Conservation (phyloP, 2,329 filamentous ascomycete genomes). For the Cladobotryum mycophilum region DNA sequence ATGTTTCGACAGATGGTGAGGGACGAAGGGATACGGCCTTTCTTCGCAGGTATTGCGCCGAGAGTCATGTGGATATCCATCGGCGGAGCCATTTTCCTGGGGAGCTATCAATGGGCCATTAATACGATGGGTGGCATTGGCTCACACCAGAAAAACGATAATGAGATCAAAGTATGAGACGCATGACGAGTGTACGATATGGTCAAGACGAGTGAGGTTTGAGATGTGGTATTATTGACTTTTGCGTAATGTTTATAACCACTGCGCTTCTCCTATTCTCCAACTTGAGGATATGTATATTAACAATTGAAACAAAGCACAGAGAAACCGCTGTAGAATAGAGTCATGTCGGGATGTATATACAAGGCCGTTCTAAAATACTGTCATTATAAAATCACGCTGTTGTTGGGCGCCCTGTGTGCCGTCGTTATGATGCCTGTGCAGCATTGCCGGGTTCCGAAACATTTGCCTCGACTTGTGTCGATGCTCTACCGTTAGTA, state of each 20-base stretch:
- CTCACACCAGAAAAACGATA: constrained; percentile 1
- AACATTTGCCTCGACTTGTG: neutral
- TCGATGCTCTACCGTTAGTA: neutral
- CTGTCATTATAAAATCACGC: constrained; percentile 1
- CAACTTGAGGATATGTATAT: constrained; percentile 5
- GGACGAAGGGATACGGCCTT: constrained; percentile 59
- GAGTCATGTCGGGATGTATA: neutral
- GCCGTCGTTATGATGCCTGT: neutral
- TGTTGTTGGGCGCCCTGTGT: neutral
- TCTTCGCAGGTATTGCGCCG: constrained; percentile 73
- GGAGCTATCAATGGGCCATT: constrained; percentile 83
- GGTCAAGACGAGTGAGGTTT: constrained; percentile 14
- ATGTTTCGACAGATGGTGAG: constrained; percentile 60
- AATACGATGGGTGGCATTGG: constrained; percentile 52
- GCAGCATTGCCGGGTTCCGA: constrained; percentile 1
- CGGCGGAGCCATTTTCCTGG: constrained; percentile 89
- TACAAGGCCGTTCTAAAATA: neutral
- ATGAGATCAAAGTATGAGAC: neutral
- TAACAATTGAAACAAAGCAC: too few species aligned
- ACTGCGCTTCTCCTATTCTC: neutral
- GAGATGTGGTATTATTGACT: neutral
- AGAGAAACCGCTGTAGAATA: neutral
- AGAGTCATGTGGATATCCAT: constrained; percentile 91
- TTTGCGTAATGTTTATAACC: neutral
- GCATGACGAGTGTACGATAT: neutral